These are phyloP conservation scores for Massarina eburnea DNA, from an alignment of 2,329 filamentous ascomycete species.

Conservation along the genomic window DNA sequence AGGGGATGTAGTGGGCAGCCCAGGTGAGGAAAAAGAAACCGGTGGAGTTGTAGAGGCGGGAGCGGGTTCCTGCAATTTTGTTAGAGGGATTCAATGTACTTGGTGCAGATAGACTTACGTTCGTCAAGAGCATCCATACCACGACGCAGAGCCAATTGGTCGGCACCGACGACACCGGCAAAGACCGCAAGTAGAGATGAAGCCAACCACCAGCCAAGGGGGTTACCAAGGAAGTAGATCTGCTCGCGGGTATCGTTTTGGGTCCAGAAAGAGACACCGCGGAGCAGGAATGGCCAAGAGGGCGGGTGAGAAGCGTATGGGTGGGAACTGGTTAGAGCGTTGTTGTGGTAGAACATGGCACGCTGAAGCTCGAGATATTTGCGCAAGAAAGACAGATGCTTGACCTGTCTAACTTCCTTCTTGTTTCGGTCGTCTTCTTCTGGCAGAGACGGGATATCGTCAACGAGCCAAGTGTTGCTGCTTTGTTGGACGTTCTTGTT, in stretches of 20 bases:
- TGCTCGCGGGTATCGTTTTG: conserved; percentile 92
- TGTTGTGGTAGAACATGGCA: conserved; percentile 99
- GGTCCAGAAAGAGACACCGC: conserved; percentile 99
- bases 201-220: conserved; percentile 94
- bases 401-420: conserved; percentile 77
- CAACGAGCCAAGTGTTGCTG: conserved; percentile 93
- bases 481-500: conserved; percentile 92
- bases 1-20: conserved; percentile 96
- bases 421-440: conserved; percentile 71
- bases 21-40: conserved; percentile 99
- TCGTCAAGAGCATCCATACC: conserved; percentile 91
- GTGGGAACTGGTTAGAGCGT: conserved; percentile 93
- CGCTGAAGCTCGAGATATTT: conserved; percentile 97
- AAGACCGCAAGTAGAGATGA: conserved; percentile 92
- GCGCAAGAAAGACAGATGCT: conserved; percentile 80
- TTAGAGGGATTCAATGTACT: conserved; percentile 26
- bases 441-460: conserved; percentile 82
- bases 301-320: conserved; percentile 94
- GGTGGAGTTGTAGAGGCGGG: conserved; percentile 95
- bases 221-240: conserved; percentile 98
- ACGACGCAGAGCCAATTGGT: conserved; percentile 89
- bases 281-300: conserved; percentile 96
- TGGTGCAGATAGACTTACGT: conserved; percentile 65
- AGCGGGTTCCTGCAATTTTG: conserved; percentile 70
- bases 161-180: conserved; percentile 85